These are phyloP conservation scores for Lepraria neglecta DNA, from an alignment of 495 filamentous ascomycete genomes.

Conservation along the genomic window DNA sequence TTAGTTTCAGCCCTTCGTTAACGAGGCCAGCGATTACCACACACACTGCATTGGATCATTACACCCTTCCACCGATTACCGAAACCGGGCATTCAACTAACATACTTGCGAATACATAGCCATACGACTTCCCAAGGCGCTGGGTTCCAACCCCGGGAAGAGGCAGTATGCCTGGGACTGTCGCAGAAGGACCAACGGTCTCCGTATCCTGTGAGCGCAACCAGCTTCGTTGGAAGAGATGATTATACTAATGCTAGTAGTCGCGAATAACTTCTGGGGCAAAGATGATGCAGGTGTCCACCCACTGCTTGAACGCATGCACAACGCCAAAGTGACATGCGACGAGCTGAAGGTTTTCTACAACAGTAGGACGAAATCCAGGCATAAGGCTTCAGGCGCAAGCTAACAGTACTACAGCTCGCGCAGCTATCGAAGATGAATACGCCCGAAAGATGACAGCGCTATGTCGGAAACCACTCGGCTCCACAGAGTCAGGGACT, in stretches of 20 bases:
- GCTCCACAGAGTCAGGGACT: constrained; percentile 80
- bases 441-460: constrained; percentile 87
- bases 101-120: no score
- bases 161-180: constrained; percentile 53
- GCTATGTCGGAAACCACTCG: constrained; percentile 80
- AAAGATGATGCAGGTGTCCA: constrained; percentile 95
- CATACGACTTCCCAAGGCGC: no score
- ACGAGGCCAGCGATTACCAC: not conserved
- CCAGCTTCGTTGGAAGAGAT: not conserved
- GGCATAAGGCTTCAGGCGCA: not conserved
- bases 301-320: constrained; percentile 93
- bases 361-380: constrained; percentile 59
- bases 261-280: constrained; percentile 99
- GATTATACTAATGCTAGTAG: constrained; percentile 39
- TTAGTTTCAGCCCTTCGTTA: not conserved
- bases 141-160: not conserved
- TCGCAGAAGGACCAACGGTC: constrained; percentile 57
- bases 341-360: constrained; percentile 95
- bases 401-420: constrained; percentile 48
- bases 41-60: not conserved
- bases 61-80: no score
- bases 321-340: constrained; percentile 87
- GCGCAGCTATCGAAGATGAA: constrained; percentile 92
- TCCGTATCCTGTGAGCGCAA: constrained; percentile 54
- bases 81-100: no score